Percentiles rank a stretch among this genome's conserved stretches.
Conservation (phyloP, 495 filamentous ascomycete genomes). For the Aspergillus nanangensis region DNA sequence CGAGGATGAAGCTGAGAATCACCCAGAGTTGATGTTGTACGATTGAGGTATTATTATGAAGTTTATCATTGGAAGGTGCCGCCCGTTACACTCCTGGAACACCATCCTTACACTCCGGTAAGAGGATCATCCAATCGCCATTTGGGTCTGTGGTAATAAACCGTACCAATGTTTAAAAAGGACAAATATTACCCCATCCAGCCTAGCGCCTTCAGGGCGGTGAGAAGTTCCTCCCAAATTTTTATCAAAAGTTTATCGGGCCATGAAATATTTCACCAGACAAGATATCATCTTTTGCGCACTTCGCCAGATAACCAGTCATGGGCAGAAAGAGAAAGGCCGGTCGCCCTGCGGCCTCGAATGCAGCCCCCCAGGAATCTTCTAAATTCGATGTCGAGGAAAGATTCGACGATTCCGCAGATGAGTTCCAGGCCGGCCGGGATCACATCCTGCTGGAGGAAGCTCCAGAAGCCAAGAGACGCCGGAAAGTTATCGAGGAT, state of each 20-base stretch:
- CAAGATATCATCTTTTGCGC: too few species aligned
- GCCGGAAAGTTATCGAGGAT: conserved; percentile 60
- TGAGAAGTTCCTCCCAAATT: conserved; percentile 27
- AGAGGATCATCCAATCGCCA: too few species aligned
- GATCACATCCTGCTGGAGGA: conserved; percentile 85
- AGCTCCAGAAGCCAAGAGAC: conserved; percentile 69
- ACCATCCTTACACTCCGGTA: too few species aligned
- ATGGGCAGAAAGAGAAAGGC: conserved; percentile 87
- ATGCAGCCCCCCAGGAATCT: conserved; percentile 29
- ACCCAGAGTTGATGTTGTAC: not conserved
- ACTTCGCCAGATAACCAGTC: conserved; percentile 12
- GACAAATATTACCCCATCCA: conserved; percentile 18
- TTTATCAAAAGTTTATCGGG: conserved; percentile 23
- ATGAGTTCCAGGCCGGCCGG: conserved; percentile 80
- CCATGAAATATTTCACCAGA: too few species aligned
- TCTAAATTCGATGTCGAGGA: conserved; percentile 58
- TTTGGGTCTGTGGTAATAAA: too few species aligned
- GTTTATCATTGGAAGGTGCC: too few species aligned
- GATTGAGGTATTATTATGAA: too few species aligned
- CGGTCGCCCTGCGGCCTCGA: conserved; percentile 44
- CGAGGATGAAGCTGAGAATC: not conserved
- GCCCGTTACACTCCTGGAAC: too few species aligned
- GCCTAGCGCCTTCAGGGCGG: conserved; percentile 23
- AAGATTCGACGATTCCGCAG: conserved; percentile 86
- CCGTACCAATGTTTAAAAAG: conserved; percentile 2